Percentiles rank a stretch among this genome's conserved stretches.
Evolutionary conservation across 257 asterid species (phyloP).

Genomic region (Solanum ossicruentum): DNA sequence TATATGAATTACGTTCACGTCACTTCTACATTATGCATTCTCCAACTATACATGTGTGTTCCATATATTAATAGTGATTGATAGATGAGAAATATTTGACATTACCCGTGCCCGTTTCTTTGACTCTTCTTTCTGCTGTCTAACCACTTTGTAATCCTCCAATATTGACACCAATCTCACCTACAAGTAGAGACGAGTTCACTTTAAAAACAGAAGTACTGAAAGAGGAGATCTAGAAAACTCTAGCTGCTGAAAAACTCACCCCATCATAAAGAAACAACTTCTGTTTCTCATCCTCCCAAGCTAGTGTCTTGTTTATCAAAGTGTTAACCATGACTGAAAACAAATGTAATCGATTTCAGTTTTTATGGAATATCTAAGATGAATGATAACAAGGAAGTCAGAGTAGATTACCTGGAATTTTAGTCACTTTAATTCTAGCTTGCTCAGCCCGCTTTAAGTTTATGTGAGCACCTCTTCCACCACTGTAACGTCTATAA

Average conservation of each 20-base stretch:
- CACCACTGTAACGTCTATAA: constrained; percentile 73
- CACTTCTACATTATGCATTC: not conserved
- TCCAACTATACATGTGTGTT: not conserved
- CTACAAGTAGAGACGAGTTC: constrained; percentile 16
- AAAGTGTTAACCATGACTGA: constrained; percentile 70
- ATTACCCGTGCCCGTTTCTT: constrained; percentile 76
- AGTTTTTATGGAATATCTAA: not conserved
- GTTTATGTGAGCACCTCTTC: constrained; percentile 85
- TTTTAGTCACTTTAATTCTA: constrained; percentile 59
- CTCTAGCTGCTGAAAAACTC: constrained; percentile 16
- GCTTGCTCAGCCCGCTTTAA: constrained; percentile 92
- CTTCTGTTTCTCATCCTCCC: constrained; percentile 79
- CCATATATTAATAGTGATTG: not conserved
- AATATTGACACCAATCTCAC: constrained; percentile 74
- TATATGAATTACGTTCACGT: not conserved
- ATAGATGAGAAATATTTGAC: not conserved
- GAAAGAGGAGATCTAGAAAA: not conserved
- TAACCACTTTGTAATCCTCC: constrained; percentile 73
- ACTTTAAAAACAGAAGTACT: not conserved
- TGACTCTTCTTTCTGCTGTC: constrained; percentile 70
- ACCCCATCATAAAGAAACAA: constrained; percentile 87
- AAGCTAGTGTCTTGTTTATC: constrained; percentile 58
- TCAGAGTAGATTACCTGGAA: constrained; percentile 47
- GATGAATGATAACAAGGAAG: not conserved
- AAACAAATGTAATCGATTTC: not conserved